Percentiles rank a stretch among this genome's conserved stretches.
These are phyloP conservation scores for Haematococcus lacustris DNA, from an alignment of 139 green algal genomes.

Conservation along the genomic window DNA sequence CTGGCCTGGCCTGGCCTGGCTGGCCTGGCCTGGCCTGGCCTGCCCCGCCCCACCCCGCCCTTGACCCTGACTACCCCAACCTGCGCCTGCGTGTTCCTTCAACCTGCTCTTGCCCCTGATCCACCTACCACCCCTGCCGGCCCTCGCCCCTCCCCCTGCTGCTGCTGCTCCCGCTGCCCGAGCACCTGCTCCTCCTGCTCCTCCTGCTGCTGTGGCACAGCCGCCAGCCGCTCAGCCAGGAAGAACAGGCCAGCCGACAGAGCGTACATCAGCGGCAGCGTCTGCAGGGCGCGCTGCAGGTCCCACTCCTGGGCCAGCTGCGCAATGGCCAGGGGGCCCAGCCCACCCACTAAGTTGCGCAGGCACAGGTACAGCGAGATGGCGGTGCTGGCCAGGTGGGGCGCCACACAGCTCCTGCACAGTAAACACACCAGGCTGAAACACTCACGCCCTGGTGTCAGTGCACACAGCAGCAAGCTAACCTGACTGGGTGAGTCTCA, in stretches of 20 bases:
- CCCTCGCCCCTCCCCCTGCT: neutral
- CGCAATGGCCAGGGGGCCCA: conserved; percentile 65
- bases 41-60: no score
- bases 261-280: conserved; percentile 66
- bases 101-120: no score
- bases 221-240: conserved; percentile 43
- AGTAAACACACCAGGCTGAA: no score
- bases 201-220: conserved; percentile 6
- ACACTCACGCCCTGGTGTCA: no score
- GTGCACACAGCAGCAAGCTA: no score
- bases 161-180: neutral
- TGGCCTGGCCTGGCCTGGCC: no score
- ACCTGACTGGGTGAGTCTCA: no score
- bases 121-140: no score
- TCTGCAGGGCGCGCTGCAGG: conserved; percentile 63
- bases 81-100: no score
- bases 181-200: neutral
- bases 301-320: conserved; percentile 38
- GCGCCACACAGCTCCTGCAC: conserved; percentile 24
- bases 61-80: no score
- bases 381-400: conserved; percentile 53
- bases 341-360: conserved; percentile 70
- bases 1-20: no score
- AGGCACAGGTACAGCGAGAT: conserved; percentile 74
- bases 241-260: conserved; percentile 54